Base-by-base conservation (phyloP, 225 moss, liverwort and hornwort genomes). In the Straminergon stramineum region DNA sequence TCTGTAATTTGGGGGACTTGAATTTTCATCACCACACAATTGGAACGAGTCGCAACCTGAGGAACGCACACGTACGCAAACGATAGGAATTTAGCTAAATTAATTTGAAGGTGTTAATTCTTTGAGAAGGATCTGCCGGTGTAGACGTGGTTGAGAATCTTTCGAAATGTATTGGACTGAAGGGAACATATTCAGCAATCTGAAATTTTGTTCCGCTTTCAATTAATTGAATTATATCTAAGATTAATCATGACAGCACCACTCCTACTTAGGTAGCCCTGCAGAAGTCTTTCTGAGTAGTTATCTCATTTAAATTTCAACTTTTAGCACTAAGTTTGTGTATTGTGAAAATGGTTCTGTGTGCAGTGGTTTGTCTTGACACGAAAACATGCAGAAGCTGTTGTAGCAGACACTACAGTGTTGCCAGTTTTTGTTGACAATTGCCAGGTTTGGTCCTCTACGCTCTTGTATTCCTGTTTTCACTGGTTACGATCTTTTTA, bases 311-410 rank as follows among this genome's bases (percentile, higher is more conserved):
- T 34, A 28, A 35, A 34, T 83, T 85, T 78, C 12, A 87, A 18
- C 55, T n/a, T 75, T 55, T 75, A 58, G 60, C 58, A n/a, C 17
- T 66, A 43, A 52, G 37, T 53, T 76, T 43, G 30, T 73, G 70
- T 58, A 45, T 67, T 51, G 31, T 32, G 85, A n/a, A 67, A 80
- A 37, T 91, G 85, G n/a, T 90, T 43, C 31, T 83, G 22, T 26
- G 58, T 89, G 84, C 95, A 99, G 98, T 99, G 98, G 98, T 99
- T 99, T 90, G 96, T 97, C 48, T 92, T 99, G 84, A 88, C 91
- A 41, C 94, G 95, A 76, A 95, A 94, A 91, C 98, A 99, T 81
- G 97, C 97, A 67, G 93, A 94, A 92, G 94, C 94, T 86, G 94
- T 99, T 86, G 96, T 95, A 65, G 89, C 90, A 75, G 98, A 99